A percentile compares a stretch with the other conserved stretches of the same genome.
These are phyloP conservation scores for Fusarium xyrophilum DNA, from an alignment of 2,329 filamentous ascomycete genomes.

Conservation along the genomic window DNA sequence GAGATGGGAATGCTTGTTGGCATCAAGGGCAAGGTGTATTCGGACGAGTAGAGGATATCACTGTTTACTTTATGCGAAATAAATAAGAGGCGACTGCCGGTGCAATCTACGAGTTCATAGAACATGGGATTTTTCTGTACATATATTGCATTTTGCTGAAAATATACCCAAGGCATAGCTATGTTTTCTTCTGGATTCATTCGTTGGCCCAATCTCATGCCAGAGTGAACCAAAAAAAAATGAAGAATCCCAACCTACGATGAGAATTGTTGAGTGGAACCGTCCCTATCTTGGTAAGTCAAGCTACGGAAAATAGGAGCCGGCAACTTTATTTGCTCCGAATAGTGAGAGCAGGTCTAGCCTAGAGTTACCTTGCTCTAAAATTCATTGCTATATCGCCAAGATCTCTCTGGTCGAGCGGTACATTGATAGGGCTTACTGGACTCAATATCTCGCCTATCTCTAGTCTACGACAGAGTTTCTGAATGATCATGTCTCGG, in stretches of 20 bases:
- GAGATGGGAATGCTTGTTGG: conserved; percentile 52
- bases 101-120: conserved; percentile 24
- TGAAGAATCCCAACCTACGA: too few relatives aligned
- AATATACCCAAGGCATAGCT: conserved; percentile 39
- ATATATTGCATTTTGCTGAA: conserved; percentile 16
- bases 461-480: not conserved
- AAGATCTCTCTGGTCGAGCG: not conserved
- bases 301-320: not conserved
- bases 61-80: not conserved
- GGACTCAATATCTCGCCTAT: not conserved
- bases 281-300: not conserved
- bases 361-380: not conserved
- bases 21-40: conserved; percentile 14
- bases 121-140: conserved; percentile 17
- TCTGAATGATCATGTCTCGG: not conserved
- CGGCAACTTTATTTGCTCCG: not conserved
- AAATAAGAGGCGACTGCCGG: not conserved
- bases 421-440: not conserved
- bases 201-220: too few relatives aligned
- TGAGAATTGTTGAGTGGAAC: not conserved
- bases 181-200: conserved; percentile 10
- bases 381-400: not conserved
- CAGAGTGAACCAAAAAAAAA: not conserved
- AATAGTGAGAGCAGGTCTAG: not conserved
- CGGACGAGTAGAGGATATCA: conserved; percentile 1